A percentile compares a stretch with the other conserved stretches of the same genome.
phyloP scores from a whole-genome alignment of 768 basidiomycete species.

The Leccinum subgranulosum region DNA sequence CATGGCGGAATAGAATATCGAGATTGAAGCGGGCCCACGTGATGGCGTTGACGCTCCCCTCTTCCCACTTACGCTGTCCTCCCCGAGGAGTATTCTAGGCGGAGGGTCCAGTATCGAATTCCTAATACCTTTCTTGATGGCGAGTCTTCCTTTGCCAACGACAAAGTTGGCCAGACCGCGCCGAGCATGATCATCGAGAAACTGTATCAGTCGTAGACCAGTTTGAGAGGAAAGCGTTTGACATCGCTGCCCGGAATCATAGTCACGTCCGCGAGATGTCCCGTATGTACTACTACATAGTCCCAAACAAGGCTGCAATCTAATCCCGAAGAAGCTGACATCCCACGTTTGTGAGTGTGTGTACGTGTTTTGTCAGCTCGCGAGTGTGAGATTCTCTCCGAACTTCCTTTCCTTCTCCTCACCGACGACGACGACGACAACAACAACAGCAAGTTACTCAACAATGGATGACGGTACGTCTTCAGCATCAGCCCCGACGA shows the following conservation, averaged over 20 bases:
- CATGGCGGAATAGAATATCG: no score
- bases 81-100: constrained; percentile 21
- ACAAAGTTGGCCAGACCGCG: constrained; percentile 25
- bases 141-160: constrained; percentile 23
- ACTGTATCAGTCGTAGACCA: constrained; percentile 30
- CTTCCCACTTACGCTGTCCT: constrained; percentile 23
- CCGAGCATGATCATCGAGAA: constrained; percentile 32
- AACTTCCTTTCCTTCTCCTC: not conserved
- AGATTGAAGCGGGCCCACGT: constrained; percentile 25
- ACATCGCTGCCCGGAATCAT: constrained; percentile 19
- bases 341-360: constrained; percentile 13
- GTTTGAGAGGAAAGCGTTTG: constrained; percentile 1
- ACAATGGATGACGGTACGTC: constrained; percentile 75
- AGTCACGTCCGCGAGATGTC: constrained; percentile 19
- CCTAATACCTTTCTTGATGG: constrained; percentile 12
- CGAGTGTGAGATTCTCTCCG: not conserved
- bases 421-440: constrained; percentile 14
- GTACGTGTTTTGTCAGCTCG: constrained; percentile 16
- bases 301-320: constrained; percentile 25
- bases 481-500: constrained; percentile 72
- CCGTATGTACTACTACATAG: constrained; percentile 19
- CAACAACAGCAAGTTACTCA: constrained; percentile 31
- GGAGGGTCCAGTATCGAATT: constrained; percentile 19
- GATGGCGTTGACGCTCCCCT: constrained; percentile 23
- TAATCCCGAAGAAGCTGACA: constrained; percentile 1